A percentile compares a stretch with the other conserved stretches of the same genome.
Evolutionary conservation across 164 flowering plant species (phyloP).

Genomic region (Magnolia officinalis): DNA sequence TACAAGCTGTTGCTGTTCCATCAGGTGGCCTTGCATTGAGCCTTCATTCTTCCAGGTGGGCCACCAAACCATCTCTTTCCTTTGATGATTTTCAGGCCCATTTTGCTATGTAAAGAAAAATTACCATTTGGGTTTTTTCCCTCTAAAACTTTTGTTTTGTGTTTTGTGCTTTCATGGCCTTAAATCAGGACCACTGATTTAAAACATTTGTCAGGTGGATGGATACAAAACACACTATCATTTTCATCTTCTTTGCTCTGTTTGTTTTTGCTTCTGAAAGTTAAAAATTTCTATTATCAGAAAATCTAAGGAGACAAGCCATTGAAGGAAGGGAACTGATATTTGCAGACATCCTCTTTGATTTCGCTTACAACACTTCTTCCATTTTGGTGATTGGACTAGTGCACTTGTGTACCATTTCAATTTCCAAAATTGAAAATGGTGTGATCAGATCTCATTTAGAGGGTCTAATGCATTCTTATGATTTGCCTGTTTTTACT

Average conservation of each 20-base stretch:
- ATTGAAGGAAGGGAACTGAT: background rate
- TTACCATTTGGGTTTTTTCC: background rate
- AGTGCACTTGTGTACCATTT: no score
- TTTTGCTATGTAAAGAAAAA: background rate
- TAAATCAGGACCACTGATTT: slow-evolving; percentile 28
- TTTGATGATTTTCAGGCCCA: slow-evolving; percentile 1
- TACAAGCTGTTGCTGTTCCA: slow-evolving; percentile 80
- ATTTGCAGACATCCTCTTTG: no score
- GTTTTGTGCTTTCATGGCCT: slow-evolving; percentile 16
- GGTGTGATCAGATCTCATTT: no score
- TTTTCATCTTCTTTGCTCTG: slow-evolving; percentile 28
- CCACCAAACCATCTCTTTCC: background rate
- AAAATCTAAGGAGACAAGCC: background rate
- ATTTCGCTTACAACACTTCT: no score
- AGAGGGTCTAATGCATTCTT: slow-evolving; percentile 2
- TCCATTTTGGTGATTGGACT: no score
- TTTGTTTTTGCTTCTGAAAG: slow-evolving; percentile 23
- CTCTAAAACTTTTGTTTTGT: slow-evolving; percentile 7
- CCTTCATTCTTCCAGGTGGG: slow-evolving; percentile 72
- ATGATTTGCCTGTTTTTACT: background rate
- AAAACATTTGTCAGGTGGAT: slow-evolving; percentile 10
- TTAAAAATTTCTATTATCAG: slow-evolving; percentile 12
- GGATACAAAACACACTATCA: slow-evolving; percentile 24
- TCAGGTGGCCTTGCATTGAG: slow-evolving; percentile 70
- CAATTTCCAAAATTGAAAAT: no score